These are phyloP conservation scores for Aureobasidium namibiae DNA, from an alignment of 2,329 filamentous ascomycete genomes.

Conservation along the genomic window DNA sequence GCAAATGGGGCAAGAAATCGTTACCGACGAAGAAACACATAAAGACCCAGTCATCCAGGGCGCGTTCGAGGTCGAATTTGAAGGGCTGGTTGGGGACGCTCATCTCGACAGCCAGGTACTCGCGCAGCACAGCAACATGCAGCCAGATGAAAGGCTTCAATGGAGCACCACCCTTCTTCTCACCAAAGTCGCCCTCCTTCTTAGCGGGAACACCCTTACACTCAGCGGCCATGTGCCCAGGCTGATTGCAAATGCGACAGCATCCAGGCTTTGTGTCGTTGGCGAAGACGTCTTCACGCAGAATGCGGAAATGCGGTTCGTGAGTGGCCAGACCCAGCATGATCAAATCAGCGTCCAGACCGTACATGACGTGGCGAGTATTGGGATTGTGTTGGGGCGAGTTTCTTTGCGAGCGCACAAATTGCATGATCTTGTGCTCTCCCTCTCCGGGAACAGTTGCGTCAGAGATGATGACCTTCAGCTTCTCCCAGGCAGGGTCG, in stretches of 20 bases:
- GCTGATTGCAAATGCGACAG: conserved; percentile 85
- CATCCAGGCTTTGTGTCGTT: conserved; percentile 75
- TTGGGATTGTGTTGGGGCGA: conserved; percentile 92
- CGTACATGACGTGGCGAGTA: conserved; percentile 96
- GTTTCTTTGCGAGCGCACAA: conserved; percentile 84
- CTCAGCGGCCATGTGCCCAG: conserved; percentile 79
- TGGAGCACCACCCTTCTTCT: conserved; percentile 62
- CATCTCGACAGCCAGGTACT: conserved; percentile 88
- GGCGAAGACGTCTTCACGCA: conserved; percentile 94
- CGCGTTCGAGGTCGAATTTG: conserved; percentile 85
- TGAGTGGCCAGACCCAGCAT: conserved; percentile 97
- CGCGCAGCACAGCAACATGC: conserved; percentile 81
- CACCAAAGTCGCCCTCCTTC: conserved; percentile 64
- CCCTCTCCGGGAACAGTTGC: conserved; percentile 95
- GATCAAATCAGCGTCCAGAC: conserved; percentile 93
- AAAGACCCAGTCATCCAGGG: conserved; percentile 96
- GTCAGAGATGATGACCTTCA: conserved; percentile 98
- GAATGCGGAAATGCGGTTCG: conserved; percentile 90
- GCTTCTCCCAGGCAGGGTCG: conserved; percentile 87
- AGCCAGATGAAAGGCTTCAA: conserved; percentile 98
- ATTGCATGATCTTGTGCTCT: conserved; percentile 99
- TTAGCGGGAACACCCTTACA: conserved; percentile 73
- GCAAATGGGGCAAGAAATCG: conserved; percentile 93
- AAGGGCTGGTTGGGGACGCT: conserved; percentile 76
- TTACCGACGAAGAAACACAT: conserved; percentile 99